These are phyloP conservation scores for Psilocybe sp. DNA, from an alignment of 768 basidiomycete genomes.

Conservation along the genomic window DNA sequence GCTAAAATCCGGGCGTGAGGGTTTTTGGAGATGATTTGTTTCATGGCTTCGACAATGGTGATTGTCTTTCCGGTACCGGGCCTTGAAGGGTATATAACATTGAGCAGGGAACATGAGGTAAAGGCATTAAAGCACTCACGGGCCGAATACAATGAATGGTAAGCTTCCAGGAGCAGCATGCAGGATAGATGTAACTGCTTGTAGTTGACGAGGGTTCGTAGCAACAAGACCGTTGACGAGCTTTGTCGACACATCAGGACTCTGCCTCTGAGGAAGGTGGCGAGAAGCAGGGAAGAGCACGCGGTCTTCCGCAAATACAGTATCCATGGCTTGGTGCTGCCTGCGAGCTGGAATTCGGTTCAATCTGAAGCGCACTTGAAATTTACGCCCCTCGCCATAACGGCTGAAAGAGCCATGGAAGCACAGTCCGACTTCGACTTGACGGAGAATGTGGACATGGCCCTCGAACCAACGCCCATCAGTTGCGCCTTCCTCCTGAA, in stretches of 20 bases:
- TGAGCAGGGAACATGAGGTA: not conserved
- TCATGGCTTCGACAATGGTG: slow-evolving; percentile 62
- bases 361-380: slow-evolving; percentile 54
- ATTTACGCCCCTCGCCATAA: slow-evolving; percentile 31
- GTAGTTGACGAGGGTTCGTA: slow-evolving; percentile 42
- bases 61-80: slow-evolving; percentile 70
- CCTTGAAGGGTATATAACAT: slow-evolving; percentile 21
- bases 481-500: slow-evolving; percentile 36
- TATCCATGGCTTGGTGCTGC: slow-evolving; percentile 57
- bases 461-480: slow-evolving; percentile 58
- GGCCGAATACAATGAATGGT: slow-evolving; percentile 62
- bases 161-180: slow-evolving; percentile 38
- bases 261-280: slow-evolving; percentile 3
- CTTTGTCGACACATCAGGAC: too few species aligned
- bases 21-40: slow-evolving; percentile 43
- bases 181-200: slow-evolving; percentile 47
- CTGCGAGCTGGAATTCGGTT: slow-evolving; percentile 54
- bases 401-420: slow-evolving; percentile 44
- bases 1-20: slow-evolving; percentile 48
- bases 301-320: slow-evolving; percentile 39
- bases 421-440: slow-evolving; percentile 47
- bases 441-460: slow-evolving; percentile 49
- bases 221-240: slow-evolving; percentile 42
- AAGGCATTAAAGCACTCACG: too few species aligned
- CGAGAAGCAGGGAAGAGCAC: slow-evolving; percentile 45